Base-by-base conservation (phyloP, 345 rosid genomes). In the Gossypium rotundifolium region DNA sequence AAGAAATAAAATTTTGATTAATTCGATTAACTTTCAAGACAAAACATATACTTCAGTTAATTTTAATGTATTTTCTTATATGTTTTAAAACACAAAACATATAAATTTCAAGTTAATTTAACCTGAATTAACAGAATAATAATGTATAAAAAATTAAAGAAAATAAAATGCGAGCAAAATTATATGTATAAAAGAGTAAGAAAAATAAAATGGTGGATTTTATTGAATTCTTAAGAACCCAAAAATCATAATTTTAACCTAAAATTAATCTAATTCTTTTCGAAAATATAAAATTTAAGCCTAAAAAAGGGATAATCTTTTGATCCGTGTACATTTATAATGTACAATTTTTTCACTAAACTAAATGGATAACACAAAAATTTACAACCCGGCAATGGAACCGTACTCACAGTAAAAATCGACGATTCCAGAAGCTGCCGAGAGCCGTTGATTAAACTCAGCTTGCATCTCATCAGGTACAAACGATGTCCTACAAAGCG, bases 401-500 rank as follows among this genome's bases (percentile, higher is more conserved):
- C 79, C 76, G 80, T 82, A 87, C 73, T 89, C 93, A 20, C 87
- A 62, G 85, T 87, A 86, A 60, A 86, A 76, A 77, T 93, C 94
- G 74, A 52, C 77, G 64, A 79, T 78, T 10, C 85, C 89, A 18
- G 87, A 77, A 74, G 90, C 95, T 27, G 83, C 91, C 95, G 92
- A 87, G 38, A 91, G 76, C 84, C 98, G 89, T 78, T 86, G 90
- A 82, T 92, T 84, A 58, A 88, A 90, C 87, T 88, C 97, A 10
- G 86, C 93, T 80, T 84, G 94, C 90, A 90, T 80, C 82, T 88
- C 93, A 71, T 88, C 91, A 0, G 97, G 95, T 65, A 92, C 91
- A 4, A 92, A 88, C 29, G 88, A 79, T 0, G 91, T 88, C 84
- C 98, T 86, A 55, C 98, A 94, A 3, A 94, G 96, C 4, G 96